A percentile compares a stretch with the other conserved stretches of the same genome.
phyloP scores from a whole-genome alignment of 768 basidiomycete species.

The Suillus alpinus region DNA sequence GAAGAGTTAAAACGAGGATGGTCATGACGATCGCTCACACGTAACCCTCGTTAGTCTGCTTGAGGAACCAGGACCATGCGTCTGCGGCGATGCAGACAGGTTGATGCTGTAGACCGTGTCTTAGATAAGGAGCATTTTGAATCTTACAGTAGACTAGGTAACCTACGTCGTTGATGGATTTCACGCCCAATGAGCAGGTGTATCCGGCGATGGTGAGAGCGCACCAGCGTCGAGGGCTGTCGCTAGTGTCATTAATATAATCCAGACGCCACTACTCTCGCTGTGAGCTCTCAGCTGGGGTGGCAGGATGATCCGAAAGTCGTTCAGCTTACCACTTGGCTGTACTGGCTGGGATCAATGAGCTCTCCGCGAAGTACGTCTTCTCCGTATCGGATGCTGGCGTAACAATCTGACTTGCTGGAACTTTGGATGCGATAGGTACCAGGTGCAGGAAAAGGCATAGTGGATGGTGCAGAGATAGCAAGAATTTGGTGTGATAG shows the following conservation, averaged over 20 bases:
- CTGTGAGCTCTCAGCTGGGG: not conserved
- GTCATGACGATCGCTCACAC: not conserved
- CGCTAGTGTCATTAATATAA: not conserved
- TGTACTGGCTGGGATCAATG: not conserved
- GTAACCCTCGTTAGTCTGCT: not conserved
- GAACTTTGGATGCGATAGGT: not conserved
- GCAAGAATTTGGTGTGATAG: too few species aligned
- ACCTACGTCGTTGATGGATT: not conserved
- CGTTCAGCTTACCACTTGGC: not conserved
- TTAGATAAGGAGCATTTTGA: not conserved
- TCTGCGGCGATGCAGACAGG: not conserved
- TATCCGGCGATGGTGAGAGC: too few species aligned
- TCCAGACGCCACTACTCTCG: not conserved
- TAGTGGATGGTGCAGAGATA: not conserved
- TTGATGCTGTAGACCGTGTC: not conserved
- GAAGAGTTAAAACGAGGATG: not conserved
- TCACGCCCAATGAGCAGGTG: not conserved
- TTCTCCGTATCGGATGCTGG: not conserved
- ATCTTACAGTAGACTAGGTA: too few species aligned
- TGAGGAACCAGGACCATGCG: not conserved
- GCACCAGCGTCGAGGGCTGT: too few species aligned
- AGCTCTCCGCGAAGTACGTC: not conserved
- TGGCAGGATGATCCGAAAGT: not conserved
- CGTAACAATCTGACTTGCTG: not conserved
- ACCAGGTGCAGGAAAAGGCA: not conserved